Percentiles rank a stretch among this genome's conserved stretches.
These are phyloP conservation scores for Cystofilobasidium bisporidii DNA, from an alignment of 768 basidiomycete genomes.

Conservation along the genomic window DNA sequence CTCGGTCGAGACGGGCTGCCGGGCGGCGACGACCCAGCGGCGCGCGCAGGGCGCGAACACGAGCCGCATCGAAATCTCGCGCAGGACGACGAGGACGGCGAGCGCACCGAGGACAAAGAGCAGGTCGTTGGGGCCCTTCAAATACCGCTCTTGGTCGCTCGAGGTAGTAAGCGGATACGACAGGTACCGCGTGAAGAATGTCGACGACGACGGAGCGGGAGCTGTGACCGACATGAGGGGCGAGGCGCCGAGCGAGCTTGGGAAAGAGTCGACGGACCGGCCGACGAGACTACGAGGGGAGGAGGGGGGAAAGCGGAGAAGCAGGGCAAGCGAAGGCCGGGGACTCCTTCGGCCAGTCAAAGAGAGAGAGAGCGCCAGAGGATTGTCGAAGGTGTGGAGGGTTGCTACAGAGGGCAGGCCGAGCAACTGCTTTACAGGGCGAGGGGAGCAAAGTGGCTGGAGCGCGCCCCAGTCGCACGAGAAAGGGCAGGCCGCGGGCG, in stretches of 20 bases:
- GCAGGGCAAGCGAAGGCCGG: background rate
- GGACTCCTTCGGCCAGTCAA: too few species aligned
- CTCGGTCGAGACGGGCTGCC: background rate
- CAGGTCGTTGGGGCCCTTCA: constrained; percentile 59
- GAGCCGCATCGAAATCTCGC: constrained; percentile 64
- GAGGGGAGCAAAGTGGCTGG: too few species aligned
- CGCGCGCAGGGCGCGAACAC: constrained; percentile 72
- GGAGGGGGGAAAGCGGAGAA: background rate
- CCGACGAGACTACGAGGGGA: background rate
- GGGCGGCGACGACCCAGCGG: constrained; percentile 51
- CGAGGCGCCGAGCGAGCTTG: background rate
- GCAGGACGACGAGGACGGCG: constrained; percentile 71
- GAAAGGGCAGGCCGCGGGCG: too few species aligned
- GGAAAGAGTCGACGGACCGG: background rate
- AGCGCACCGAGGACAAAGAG: constrained; percentile 74
- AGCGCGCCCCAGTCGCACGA: too few species aligned
- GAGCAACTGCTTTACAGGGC: too few species aligned
- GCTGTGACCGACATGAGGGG: background rate
- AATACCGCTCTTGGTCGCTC: constrained; percentile 45
- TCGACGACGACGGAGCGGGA: background rate
- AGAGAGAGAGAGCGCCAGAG: too few species aligned
- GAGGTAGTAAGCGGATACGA: background rate
- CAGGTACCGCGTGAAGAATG: background rate
- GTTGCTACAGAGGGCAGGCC: too few species aligned
- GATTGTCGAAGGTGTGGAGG: too few species aligned